phyloP scores from a whole-genome alignment of 2,329 filamentous ascomycete genomes.

The Neonectria neomacrospora region DNA sequence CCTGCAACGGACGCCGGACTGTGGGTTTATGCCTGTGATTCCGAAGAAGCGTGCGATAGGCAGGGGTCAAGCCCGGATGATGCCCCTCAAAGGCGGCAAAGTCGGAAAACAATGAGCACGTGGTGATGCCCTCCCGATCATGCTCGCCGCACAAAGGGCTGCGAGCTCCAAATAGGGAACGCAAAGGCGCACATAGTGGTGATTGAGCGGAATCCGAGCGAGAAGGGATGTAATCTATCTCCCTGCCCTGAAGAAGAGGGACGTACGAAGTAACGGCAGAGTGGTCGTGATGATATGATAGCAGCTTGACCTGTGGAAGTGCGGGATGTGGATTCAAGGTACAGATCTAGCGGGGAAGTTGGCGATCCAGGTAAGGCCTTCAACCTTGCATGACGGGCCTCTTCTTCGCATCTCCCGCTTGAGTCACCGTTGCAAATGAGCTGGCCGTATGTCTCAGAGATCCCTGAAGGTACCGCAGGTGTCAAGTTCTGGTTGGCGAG shows the following conservation, averaged over 20 bases:
- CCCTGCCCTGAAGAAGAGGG: background rate
- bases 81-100: slow-evolving; percentile 10
- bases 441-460: slow-evolving; percentile 1
- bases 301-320: slow-evolving; percentile 22
- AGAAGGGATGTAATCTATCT: background rate
- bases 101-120: slow-evolving; percentile 10
- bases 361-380: slow-evolving; percentile 23
- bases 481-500: slow-evolving; percentile 11
- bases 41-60: slow-evolving; percentile 28
- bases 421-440: slow-evolving; percentile 4
- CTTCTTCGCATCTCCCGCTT: slow-evolving; percentile 18
- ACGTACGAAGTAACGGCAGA: background rate
- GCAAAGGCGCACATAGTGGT: background rate
- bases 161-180: background rate
- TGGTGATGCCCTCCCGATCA: background rate
- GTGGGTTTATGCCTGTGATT: slow-evolving; percentile 32
- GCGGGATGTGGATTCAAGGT: slow-evolving; percentile 35
- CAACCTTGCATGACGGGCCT: slow-evolving; percentile 16
- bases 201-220: background rate
- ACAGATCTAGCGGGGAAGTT: slow-evolving; percentile 33
- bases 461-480: background rate
- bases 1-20: slow-evolving; percentile 23
- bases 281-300: background rate
- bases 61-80: slow-evolving; percentile 15
- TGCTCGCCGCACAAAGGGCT: background rate